Conservation (phyloP, 495 filamentous ascomycete genomes). For the Chlorociboria aeruginascens region DNA sequence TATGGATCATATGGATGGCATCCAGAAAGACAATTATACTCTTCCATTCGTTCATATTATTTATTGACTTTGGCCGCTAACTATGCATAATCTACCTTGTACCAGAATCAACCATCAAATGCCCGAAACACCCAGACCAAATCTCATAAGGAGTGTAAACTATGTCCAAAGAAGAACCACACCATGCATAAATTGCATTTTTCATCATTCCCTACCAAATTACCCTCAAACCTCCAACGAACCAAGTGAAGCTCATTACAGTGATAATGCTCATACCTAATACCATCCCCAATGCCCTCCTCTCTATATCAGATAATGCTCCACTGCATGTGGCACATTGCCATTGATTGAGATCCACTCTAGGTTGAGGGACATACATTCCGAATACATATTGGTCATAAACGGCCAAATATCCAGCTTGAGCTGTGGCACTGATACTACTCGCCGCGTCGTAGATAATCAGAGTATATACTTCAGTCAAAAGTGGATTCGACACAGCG, state of each 20-base stretch:
- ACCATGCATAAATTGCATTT: background rate
- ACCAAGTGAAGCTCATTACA: conserved; percentile 79
- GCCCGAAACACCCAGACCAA: conserved; percentile 2
- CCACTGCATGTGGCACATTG: conserved; percentile 60
- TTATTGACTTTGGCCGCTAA: conserved; percentile 2
- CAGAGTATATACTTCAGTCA: conserved; percentile 73
- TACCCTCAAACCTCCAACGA: conserved; percentile 53
- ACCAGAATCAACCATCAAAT: background rate
- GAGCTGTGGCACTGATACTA: conserved; percentile 45
- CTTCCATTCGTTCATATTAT: conserved; percentile 1
- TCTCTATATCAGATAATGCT: conserved; percentile 51
- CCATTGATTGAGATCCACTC: conserved; percentile 49
- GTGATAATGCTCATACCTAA: conserved; percentile 67
- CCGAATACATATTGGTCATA: conserved; percentile 59
- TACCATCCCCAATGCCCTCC: conserved; percentile 56
- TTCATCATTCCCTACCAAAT: conserved; percentile 26
- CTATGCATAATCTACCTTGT: conserved; percentile 4
- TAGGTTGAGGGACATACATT: conserved; percentile 62
- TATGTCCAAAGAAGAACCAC: background rate
- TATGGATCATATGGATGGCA: background rate
- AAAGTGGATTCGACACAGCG: conserved; percentile 41
- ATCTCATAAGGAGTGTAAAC: conserved; percentile 9
- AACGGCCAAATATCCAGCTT: conserved; percentile 60
- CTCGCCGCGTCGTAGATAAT: conserved; percentile 66
- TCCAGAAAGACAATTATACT: background rate